Percentiles rank a stretch among this genome's conserved stretches.
Conservation (phyloP, 2,329 filamentous ascomycete genomes). For the Whalleya microplaca region DNA sequence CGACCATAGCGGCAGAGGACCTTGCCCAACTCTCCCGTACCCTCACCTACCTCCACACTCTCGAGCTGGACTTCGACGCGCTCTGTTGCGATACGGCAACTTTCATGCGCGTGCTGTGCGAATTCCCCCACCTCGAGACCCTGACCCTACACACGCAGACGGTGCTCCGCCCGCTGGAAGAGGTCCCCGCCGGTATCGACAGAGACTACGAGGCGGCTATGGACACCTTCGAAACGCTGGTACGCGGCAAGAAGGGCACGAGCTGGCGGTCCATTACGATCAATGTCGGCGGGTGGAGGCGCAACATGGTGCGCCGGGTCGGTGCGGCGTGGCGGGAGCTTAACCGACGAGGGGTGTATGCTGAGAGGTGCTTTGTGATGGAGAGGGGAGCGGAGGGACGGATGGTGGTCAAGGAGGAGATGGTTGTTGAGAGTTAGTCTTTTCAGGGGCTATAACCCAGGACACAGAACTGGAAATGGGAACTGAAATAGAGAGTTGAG, state of each 20-base stretch:
- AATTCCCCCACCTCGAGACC: conserved; percentile 44
- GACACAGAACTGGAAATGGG: too few species aligned
- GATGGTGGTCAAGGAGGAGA: neutral
- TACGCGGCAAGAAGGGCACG: conserved; percentile 32
- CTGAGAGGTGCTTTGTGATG: conserved; percentile 52
- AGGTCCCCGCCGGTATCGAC: conserved; percentile 30
- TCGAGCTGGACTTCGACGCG: conserved; percentile 54
- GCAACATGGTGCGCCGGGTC: conserved; percentile 48
- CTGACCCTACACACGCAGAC: conserved; percentile 52
- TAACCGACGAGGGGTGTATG: conserved; percentile 48
- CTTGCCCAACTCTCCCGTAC: conserved; percentile 38
- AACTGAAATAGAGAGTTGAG: too few species aligned
- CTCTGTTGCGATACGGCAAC: conserved; percentile 37
- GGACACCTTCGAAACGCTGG: conserved; percentile 39
- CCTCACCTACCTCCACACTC: conserved; percentile 41
- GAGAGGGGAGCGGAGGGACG: too few species aligned
- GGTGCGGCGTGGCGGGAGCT: conserved; percentile 45
- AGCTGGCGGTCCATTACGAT: conserved; percentile 47
- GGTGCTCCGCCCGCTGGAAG: conserved; percentile 40
- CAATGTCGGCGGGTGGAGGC: conserved; percentile 53
- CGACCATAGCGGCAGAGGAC: conserved; percentile 43
- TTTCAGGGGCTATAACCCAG: too few species aligned
- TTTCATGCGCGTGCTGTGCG: conserved; percentile 45
- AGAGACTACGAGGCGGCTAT: conserved; percentile 43
- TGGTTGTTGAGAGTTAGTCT: too few species aligned